Evolutionary conservation across 805 yeast genomes (phyloP).

Genomic region (Candida michaelii): DNA sequence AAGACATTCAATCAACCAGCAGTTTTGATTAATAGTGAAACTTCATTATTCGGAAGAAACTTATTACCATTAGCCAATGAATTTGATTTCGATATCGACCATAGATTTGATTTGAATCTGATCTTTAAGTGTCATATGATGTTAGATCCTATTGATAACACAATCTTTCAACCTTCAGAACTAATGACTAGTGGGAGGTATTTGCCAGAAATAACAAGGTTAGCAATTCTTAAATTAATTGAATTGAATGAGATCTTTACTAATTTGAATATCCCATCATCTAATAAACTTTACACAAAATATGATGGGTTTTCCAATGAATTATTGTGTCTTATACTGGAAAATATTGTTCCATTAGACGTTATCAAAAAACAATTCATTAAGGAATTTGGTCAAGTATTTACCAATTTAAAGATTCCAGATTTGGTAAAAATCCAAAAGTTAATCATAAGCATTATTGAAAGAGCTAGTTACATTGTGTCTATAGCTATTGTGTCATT

Average conservation of each 20-base stretch:
- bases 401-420: conserved; percentile 15
- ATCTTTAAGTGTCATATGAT: conserved; percentile 31
- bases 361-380: conserved; percentile 21
- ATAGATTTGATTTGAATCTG: conserved; percentile 14
- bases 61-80: conserved; percentile 32
- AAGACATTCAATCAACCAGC: conserved; percentile 16
- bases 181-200: conserved; percentile 56
- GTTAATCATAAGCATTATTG: conserved; percentile 37
- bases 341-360: conserved; percentile 15
- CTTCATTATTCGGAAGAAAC: conserved; percentile 53
- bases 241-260: conserved; percentile 27
- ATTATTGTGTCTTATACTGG: conserved; percentile 39
- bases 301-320: conserved; percentile 43
- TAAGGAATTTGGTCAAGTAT: conserved; percentile 23
- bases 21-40: conserved; percentile 49
- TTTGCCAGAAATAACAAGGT: conserved; percentile 52
- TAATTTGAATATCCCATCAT: conserved; percentile 12
- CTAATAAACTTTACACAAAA: conserved; percentile 14
- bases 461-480: conserved; percentile 46
- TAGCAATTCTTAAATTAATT: conserved; percentile 38
- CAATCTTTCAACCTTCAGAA: conserved; percentile 57
- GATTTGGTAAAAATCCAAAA: conserved; percentile 31
- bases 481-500: conserved; percentile 43
- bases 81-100: conserved; percentile 41
- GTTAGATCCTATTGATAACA: conserved; percentile 15